Evolutionary conservation across 805 yeast species (phyloP).

Genomic region (Yamadazyma laniorum): DNA sequence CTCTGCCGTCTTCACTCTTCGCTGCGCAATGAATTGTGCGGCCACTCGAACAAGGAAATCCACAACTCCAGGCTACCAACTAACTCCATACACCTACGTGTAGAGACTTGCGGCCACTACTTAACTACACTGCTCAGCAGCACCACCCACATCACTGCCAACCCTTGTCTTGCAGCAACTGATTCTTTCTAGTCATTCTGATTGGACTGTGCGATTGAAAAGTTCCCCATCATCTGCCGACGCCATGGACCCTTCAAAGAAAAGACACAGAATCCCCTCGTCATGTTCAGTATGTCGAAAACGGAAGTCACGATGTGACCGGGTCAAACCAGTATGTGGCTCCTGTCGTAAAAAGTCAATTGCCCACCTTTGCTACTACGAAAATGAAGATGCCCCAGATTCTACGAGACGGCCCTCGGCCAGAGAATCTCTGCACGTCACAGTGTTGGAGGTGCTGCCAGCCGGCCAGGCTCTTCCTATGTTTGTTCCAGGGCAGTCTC

Average conservation of each 20-base stretch:
- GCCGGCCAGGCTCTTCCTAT: neutral
- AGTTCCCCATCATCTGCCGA: too few relatives aligned
- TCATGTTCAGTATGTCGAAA: constrained; percentile 46
- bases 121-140: too few relatives aligned
- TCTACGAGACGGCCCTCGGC: neutral
- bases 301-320: constrained; percentile 42
- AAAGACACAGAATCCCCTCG: constrained; percentile 41
- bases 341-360: constrained; percentile 41
- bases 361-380: constrained; percentile 42
- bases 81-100: too few relatives aligned
- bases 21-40: too few relatives aligned
- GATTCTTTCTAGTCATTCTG: too few relatives aligned
- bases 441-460: neutral
- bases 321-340: constrained; percentile 43
- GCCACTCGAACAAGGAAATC: too few relatives aligned
- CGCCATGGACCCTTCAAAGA: constrained; percentile 28
- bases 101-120: too few relatives aligned
- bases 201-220: too few relatives aligned
- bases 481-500: neutral
- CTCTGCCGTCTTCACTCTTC: too few relatives aligned
- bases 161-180: too few relatives aligned
- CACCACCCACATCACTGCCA: too few relatives aligned
- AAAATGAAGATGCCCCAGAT: constrained; percentile 16
- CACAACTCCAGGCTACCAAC: too few relatives aligned
- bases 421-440: neutral